phyloP scores from a whole-genome alignment of 164 flowering plant genomes.

The Vitis amurensis region DNA sequence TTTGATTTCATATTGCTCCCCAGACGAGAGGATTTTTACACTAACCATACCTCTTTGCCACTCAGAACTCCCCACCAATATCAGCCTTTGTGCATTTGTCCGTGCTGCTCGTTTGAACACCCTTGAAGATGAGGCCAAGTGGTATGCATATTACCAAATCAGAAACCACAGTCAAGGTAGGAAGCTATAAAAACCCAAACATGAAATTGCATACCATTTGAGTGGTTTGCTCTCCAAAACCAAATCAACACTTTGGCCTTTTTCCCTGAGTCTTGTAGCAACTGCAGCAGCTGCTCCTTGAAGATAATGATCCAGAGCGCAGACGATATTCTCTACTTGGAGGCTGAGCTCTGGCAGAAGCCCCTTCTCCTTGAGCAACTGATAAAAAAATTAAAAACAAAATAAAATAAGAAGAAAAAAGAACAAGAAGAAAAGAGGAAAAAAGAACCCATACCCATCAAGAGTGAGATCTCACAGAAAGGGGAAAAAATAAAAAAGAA shows the following conservation, averaged over 20 bases:
- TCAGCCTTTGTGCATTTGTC: constrained; percentile 67
- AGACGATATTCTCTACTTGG: constrained; percentile 75
- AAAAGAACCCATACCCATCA: neutral
- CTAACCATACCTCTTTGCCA: constrained; percentile 86
- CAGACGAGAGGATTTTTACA: constrained; percentile 73
- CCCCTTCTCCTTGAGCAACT: constrained; percentile 88
- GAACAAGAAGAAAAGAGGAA: neutral
- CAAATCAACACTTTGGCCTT: constrained; percentile 83
- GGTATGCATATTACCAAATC: neutral
- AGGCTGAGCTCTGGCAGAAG: constrained; percentile 68
- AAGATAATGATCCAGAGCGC: constrained; percentile 72
- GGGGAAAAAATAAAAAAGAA: neutral
- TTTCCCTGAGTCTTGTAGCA: constrained; percentile 70
- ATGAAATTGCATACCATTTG: constrained; percentile 55
- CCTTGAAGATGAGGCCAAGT: constrained; percentile 34
- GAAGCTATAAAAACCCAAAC: neutral
- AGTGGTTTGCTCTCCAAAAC: constrained; percentile 87
- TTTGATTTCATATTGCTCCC: constrained; percentile 67
- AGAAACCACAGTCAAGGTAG: neutral
- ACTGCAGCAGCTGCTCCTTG: constrained; percentile 78
- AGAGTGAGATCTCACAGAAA: neutral
- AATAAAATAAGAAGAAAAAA: neutral
- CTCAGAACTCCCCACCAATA: constrained; percentile 78
- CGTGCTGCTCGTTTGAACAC: constrained; percentile 87
- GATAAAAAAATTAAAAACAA: neutral